Evolutionary conservation across 495 filamentous ascomycete genomes (phyloP).

Genomic region (Penicillium canescens): DNA sequence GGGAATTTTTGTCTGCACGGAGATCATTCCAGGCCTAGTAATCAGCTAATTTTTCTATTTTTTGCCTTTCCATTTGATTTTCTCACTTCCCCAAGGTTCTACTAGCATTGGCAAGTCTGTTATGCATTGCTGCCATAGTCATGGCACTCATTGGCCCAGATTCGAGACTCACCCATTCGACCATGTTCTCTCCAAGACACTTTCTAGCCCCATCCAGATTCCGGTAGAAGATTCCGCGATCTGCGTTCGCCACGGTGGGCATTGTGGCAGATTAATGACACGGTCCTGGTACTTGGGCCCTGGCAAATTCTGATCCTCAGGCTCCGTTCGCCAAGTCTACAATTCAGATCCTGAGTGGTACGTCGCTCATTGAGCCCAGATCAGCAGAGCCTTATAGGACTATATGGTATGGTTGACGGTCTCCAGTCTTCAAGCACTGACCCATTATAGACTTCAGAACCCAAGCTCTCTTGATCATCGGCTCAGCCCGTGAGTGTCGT

Average conservation of each 20-base stretch:
- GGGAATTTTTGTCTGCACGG: background rate
- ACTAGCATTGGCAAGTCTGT: constrained; percentile 20
- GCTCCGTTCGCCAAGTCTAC: no score
- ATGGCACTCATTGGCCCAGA: constrained; percentile 8
- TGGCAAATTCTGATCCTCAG: no score
- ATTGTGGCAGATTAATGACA: no score
- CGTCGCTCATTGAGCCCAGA: no score
- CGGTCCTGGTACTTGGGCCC: no score
- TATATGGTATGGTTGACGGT: background rate
- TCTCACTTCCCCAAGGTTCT: constrained; percentile 8
- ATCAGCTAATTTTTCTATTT: background rate
- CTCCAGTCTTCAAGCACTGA: background rate
- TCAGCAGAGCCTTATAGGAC: no score
- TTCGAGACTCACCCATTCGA: background rate
- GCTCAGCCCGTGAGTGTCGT: constrained; percentile 1
- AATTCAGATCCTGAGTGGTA: no score
- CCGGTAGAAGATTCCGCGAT: no score
- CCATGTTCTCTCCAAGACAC: no score
- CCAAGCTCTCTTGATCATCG: background rate
- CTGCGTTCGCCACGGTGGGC: no score
- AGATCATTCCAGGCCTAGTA: background rate
- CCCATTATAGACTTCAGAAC: background rate
- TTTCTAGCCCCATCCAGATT: no score
- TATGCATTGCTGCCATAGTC: constrained; percentile 2
- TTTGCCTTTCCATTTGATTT: constrained; percentile 5